phyloP scores from a whole-genome alignment of 495 filamentous ascomycete genomes.

The Aspergillus sparsus region DNA sequence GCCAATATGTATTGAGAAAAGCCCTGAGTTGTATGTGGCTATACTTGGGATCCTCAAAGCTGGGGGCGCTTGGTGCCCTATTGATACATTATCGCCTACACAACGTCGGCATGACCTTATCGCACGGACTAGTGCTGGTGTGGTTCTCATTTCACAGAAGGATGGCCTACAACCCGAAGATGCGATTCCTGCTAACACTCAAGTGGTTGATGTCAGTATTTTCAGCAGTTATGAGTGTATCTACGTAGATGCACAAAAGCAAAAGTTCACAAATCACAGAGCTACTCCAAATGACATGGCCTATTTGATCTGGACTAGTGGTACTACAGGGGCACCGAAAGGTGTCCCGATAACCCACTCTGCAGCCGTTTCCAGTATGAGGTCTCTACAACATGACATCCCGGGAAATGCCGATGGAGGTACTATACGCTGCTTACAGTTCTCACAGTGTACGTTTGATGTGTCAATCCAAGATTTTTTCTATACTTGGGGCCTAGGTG shows the following conservation, averaged over 20 bases:
- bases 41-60: constrained; percentile 80
- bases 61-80: constrained; percentile 41
- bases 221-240: constrained; percentile 5
- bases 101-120: constrained; percentile 41
- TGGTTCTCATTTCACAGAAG: constrained; percentile 28
- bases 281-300: constrained; percentile 51
- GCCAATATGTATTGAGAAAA: constrained; percentile 79
- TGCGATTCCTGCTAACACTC: constrained; percentile 32
- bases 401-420: constrained; percentile 29
- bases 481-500: constrained; percentile 42
- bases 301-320: constrained; percentile 77
- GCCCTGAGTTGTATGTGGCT: constrained; percentile 72
- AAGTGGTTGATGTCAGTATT: constrained; percentile 26
- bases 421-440: constrained; percentile 37
- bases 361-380: constrained; percentile 39
- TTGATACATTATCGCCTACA: constrained; percentile 38
- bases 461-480: constrained; percentile 44
- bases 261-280: constrained; percentile 1
- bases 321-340: constrained; percentile 85
- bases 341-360: constrained; percentile 41
- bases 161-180: constrained; percentile 26
- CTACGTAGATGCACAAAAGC: not conserved
- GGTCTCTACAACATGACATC: constrained; percentile 32
- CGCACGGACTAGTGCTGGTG: constrained; percentile 28
- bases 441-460: constrained; percentile 43